Percentiles rank a stretch among this genome's conserved stretches.
phyloP scores from a whole-genome alignment of 371 early-diverging fungal species.

The Mortierella sp. region DNA sequence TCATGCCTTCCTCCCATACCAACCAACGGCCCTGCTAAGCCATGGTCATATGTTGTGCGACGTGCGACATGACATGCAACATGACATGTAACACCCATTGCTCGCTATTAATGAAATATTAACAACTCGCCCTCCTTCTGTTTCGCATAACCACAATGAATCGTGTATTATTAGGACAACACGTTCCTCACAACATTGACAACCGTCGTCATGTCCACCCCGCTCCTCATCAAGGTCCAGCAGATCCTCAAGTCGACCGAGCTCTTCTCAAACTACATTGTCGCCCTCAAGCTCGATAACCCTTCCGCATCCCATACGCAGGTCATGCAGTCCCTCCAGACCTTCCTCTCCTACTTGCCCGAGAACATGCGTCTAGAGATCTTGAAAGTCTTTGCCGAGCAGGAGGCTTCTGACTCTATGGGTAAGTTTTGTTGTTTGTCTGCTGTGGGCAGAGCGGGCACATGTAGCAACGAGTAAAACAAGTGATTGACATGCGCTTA shows the following conservation, averaged over 20 bases:
- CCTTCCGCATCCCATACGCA: conserved; percentile 60
- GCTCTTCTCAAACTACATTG: conserved; percentile 46
- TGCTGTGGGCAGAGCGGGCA: background rate
- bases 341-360: conserved; percentile 49
- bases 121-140: background rate
- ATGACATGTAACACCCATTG: background rate
- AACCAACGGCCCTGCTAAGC: background rate
- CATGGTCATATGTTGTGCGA: background rate
- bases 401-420: conserved; percentile 58
- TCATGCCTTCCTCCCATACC: no score
- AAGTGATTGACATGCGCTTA: background rate
- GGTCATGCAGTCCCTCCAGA: conserved; percentile 61
- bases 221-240: conserved; percentile 52
- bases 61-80: background rate
- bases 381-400: conserved; percentile 59
- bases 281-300: conserved; percentile 60
- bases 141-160: background rate
- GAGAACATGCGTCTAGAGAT: conserved; percentile 49
- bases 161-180: conserved; percentile 27
- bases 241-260: conserved; percentile 40
- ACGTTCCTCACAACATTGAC: conserved; percentile 50
- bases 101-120: background rate
- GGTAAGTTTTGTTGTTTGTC: conserved; percentile 31
- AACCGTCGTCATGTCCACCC: conserved; percentile 54
- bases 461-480: background rate